These are phyloP conservation scores for Macrotyloma uniflorum DNA, from an alignment of 306 rosid species.

Conservation along the genomic window DNA sequence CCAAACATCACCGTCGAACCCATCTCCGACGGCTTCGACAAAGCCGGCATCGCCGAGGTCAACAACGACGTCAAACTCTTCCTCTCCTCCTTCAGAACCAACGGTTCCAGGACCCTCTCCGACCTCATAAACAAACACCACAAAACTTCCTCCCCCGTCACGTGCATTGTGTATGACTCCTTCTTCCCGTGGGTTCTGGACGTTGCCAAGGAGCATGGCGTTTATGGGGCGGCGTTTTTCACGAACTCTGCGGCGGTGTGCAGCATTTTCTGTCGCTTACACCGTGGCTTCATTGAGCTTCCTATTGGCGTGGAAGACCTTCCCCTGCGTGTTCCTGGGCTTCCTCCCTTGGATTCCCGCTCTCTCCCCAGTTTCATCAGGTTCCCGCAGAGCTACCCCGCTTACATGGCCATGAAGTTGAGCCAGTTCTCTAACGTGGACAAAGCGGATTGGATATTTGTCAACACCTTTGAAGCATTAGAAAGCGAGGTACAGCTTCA, in stretches of 20 bases:
- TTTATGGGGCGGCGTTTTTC: conserved; percentile 48
- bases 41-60: conserved; percentile 54
- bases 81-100: conserved; percentile 42
- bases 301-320: conserved; percentile 40
- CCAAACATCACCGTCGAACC: conserved; percentile 50
- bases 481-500: conserved; percentile 51
- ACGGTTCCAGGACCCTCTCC: conserved; percentile 49
- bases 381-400: conserved; percentile 61
- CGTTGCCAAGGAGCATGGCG: conserved; percentile 53
- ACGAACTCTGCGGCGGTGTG: conserved; percentile 55
- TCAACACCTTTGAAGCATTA: conserved; percentile 58
- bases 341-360: conserved; percentile 49
- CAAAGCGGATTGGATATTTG: conserved; percentile 58
- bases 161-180: conserved; percentile 54
- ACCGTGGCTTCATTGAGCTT: conserved; percentile 36
- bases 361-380: conserved; percentile 60
- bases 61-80: conserved; percentile 20
- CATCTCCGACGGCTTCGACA: conserved; percentile 70
- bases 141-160: conserved; percentile 27
- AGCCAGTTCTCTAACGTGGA: conserved; percentile 57
- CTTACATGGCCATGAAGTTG: conserved; percentile 66
- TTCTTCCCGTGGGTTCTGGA: conserved; percentile 60
- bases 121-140: conserved; percentile 29
- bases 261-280: conserved; percentile 47
- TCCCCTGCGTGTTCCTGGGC: conserved; percentile 53